Conservation (phyloP, 176 grass and related monocot genomes). For the Stipa capillata region DNA sequence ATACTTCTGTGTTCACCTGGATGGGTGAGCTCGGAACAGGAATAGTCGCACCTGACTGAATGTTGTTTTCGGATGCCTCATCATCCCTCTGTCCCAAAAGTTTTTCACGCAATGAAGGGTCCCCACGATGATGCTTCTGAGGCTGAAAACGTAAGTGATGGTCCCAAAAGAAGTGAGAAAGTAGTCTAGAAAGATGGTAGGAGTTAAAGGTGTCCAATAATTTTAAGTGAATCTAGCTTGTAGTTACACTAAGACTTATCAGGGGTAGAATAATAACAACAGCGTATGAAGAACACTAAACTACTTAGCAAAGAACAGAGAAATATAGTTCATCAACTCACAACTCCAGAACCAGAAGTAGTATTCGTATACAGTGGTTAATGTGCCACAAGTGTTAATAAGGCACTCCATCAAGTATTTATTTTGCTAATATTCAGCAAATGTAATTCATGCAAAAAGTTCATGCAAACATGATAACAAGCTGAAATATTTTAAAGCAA, state of each 20-base stretch:
- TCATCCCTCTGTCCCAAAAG: conserved; percentile 32
- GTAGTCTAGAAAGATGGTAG: neutral
- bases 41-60: conserved; percentile 10
- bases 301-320: neutral
- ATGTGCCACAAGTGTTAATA: neutral
- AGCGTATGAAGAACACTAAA: neutral
- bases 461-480: neutral
- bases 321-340: neutral
- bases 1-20: conserved; percentile 35
- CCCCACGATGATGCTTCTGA: conserved; percentile 30
- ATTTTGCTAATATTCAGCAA: neutral
- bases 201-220: neutral
- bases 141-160: conserved; percentile 13
- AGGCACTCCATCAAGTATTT: neutral
- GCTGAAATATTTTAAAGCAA: neutral
- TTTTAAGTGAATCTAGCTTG: neutral
- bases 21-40: conserved; percentile 62
- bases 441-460: neutral
- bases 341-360: neutral
- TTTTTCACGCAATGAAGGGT: conserved; percentile 37
- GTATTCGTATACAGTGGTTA: neutral
- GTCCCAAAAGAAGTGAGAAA: neutral
- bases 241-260: neutral
- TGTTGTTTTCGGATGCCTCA: conserved; percentile 23
- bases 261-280: neutral